Evolutionary conservation across 164 flowering plant genomes (phyloP).

Genomic region (Umbellularia californica): DNA sequence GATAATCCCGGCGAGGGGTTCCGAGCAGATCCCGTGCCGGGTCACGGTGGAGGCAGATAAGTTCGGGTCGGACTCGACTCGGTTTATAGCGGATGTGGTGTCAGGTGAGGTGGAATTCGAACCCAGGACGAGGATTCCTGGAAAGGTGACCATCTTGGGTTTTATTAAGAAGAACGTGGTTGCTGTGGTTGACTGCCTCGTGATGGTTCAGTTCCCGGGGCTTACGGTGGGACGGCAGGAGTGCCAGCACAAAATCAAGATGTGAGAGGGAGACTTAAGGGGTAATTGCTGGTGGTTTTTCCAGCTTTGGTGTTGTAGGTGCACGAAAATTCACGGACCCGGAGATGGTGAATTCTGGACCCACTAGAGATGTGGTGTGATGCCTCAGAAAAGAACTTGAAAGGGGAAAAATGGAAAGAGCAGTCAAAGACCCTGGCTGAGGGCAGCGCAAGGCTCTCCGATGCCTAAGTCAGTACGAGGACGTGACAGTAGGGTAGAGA

Average conservation of each 20-base stretch:
- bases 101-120: conserved; percentile 34
- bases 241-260: conserved; percentile 27
- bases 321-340: no score
- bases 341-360: no score
- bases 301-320: no score
- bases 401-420: no score
- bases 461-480: no score
- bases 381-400: no score
- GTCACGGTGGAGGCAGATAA: conserved; percentile 28
- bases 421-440: no score
- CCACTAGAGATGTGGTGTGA: no score
- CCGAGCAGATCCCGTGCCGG: conserved; percentile 10
- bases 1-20: conserved; percentile 30
- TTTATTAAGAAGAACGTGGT: conserved; percentile 31
- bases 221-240: conserved; percentile 29
- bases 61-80: conserved; percentile 13
- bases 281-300: no score
- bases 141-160: conserved; percentile 37
- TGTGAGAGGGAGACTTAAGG: conserved; percentile 13
- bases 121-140: conserved; percentile 35
- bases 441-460: no score
- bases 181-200: conserved; percentile 31
- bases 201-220: conserved; percentile 26
- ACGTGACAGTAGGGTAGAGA: no score
- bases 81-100: conserved; percentile 28